Percentiles rank a stretch among this genome's conserved stretches.
Evolutionary conservation across 2,329 filamentous ascomycete species (phyloP).

Genomic region (Ilyonectria mors-panacis): DNA sequence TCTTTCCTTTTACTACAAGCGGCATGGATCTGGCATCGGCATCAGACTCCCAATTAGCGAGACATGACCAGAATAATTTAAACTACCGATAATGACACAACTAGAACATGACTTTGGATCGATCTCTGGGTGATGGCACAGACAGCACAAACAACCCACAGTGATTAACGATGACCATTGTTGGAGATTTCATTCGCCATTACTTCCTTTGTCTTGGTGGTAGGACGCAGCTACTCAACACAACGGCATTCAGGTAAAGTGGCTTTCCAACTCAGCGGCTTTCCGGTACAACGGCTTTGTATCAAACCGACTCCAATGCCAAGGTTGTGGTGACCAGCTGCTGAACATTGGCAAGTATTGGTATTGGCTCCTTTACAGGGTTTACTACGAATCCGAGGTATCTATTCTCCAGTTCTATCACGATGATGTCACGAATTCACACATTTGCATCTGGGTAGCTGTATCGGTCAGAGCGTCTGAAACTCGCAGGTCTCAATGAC

Average conservation of each 20-base stretch:
- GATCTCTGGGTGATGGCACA: not conserved
- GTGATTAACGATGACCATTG: not conserved
- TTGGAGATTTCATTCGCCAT: too few species aligned
- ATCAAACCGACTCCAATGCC: too few species aligned
- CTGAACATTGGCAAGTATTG: too few species aligned
- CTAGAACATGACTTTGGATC: not conserved
- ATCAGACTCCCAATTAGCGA: slow-evolving; percentile 2
- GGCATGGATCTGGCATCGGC: not conserved
- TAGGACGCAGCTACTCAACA: not conserved
- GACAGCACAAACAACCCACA: not conserved
- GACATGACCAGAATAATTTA: not conserved
- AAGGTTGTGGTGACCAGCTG: too few species aligned
- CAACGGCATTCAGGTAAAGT: not conserved
- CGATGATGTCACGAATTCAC: not conserved
- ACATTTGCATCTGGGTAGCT: not conserved
- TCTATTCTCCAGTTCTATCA: too few species aligned
- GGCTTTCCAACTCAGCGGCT: too few species aligned
- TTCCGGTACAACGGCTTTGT: too few species aligned
- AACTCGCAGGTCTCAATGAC: not conserved
- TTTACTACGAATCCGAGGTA: too few species aligned
- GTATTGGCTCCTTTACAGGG: too few species aligned
- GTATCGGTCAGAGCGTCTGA: not conserved
- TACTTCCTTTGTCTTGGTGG: too few species aligned
- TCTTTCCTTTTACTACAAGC: not conserved
- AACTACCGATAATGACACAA: not conserved